Percentiles rank a stretch among this genome's conserved stretches.
Conservation (phyloP, 352 stramenopile species). For the Blastocystis sp. region DNA sequence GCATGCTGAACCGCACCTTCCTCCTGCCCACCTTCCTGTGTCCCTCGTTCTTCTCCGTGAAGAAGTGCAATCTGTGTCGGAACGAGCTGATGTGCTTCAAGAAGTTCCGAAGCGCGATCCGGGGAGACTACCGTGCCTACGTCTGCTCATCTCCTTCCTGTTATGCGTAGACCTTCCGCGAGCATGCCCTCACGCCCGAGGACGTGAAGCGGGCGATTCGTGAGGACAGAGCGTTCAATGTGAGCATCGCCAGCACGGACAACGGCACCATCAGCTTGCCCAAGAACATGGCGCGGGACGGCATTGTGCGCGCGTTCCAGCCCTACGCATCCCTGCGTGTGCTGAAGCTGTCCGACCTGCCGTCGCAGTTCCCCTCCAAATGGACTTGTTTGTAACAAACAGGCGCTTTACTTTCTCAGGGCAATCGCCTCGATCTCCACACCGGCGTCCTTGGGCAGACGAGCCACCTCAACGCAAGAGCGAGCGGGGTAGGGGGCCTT, state of each 20-base stretch:
- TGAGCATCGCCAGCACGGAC: neutral
- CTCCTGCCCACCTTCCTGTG: conserved; percentile 48
- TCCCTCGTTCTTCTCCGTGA: conserved; percentile 25
- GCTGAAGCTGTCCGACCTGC: conserved; percentile 53
- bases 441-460: conserved; percentile 69
- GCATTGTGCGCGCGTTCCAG: neutral
- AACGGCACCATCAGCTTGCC: neutral
- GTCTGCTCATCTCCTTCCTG: neutral
- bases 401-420: conserved; percentile 39
- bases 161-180: conserved; percentile 33
- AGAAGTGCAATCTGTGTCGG: conserved; percentile 51
- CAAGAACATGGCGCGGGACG: neutral
- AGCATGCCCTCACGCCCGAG: neutral
- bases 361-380: conserved; percentile 31
- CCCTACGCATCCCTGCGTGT: conserved; percentile 1
- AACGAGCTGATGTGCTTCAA: conserved; percentile 55
- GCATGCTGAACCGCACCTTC: conserved; percentile 51
- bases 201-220: conserved; percentile 24
- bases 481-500: conserved; percentile 64
- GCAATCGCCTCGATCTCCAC: conserved; percentile 70
- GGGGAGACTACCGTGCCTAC: conserved; percentile 18
- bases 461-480: conserved; percentile 69
- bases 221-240: neutral
- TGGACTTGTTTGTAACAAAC: conserved; percentile 58
- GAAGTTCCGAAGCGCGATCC: conserved; percentile 29